phyloP scores from a whole-genome alignment of 2,329 filamentous ascomycete genomes.

The Pseudocercospora musae region DNA sequence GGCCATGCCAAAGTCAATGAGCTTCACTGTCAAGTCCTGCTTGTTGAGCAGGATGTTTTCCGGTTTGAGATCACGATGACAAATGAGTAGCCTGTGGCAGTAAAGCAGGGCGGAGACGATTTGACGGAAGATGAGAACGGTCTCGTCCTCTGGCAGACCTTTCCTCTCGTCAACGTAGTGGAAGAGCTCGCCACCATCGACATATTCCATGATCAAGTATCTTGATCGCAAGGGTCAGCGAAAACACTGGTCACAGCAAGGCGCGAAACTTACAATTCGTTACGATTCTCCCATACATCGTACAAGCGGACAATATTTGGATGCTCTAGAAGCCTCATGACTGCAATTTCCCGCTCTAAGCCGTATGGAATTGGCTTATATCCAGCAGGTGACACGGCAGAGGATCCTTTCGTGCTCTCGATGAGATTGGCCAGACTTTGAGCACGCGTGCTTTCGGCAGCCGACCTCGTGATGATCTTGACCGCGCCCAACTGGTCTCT shows the following conservation, averaged over 20 bases:
- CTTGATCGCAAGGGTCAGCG: slow-evolving; percentile 47
- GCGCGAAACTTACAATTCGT: slow-evolving; percentile 74
- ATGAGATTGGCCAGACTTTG: slow-evolving; percentile 83
- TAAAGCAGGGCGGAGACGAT: slow-evolving; percentile 90
- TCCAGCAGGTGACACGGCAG: slow-evolving; percentile 21
- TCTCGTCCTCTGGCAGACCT: slow-evolving; percentile 73
- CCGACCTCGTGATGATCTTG: slow-evolving; percentile 86
- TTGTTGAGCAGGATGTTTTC: slow-evolving; percentile 90
- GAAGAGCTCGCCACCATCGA: slow-evolving; percentile 81
- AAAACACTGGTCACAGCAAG: background rate
- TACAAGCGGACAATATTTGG: slow-evolving; percentile 91
- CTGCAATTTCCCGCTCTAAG: slow-evolving; percentile 90
- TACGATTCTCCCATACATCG: slow-evolving; percentile 96
- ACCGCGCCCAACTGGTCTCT: slow-evolving; percentile 83
- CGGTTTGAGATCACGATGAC: slow-evolving; percentile 92
- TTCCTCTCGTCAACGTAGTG: slow-evolving; percentile 75
- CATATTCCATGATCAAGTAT: slow-evolving; percentile 91
- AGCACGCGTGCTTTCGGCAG: slow-evolving; percentile 75
- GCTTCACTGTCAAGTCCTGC: slow-evolving; percentile 71
- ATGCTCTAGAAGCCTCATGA: slow-evolving; percentile 95
- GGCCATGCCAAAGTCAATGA: slow-evolving; percentile 98
- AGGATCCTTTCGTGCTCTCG: slow-evolving; percentile 57
- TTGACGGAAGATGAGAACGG: slow-evolving; percentile 83
- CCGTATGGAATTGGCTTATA: slow-evolving; percentile 61
- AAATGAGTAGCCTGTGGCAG: slow-evolving; percentile 91